A percentile compares a stretch with the other conserved stretches of the same genome.
Evolutionary conservation across 2,329 filamentous ascomycete species (phyloP).

Genomic region (Colletotrichum nymphaeae): DNA sequence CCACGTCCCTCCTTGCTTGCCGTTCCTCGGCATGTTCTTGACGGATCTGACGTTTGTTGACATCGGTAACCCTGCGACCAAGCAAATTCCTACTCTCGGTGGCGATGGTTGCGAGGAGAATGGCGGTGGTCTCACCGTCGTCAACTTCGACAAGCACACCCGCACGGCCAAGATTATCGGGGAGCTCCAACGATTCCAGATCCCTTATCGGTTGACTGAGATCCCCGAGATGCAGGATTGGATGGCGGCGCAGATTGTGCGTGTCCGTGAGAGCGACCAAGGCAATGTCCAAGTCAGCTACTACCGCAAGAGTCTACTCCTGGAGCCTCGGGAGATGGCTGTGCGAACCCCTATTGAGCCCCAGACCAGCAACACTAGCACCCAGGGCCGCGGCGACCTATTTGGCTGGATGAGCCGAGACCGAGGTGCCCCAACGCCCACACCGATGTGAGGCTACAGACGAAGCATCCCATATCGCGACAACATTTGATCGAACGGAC

Average conservation of each 20-base stretch:
- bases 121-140: slow-evolving; percentile 77
- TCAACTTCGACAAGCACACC: slow-evolving; percentile 98
- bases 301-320: slow-evolving; percentile 85
- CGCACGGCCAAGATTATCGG: slow-evolving; percentile 96
- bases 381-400: slow-evolving; percentile 51
- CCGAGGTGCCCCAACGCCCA: slow-evolving; percentile 43
- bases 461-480: not conserved
- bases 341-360: slow-evolving; percentile 46
- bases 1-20: slow-evolving; percentile 90
- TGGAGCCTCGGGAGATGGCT: slow-evolving; percentile 77
- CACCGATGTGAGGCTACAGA: slow-evolving; percentile 12
- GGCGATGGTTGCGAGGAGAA: slow-evolving; percentile 66
- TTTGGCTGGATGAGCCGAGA: slow-evolving; percentile 65
- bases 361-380: slow-evolving; percentile 30
- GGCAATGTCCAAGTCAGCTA: slow-evolving; percentile 70
- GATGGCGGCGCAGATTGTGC: slow-evolving; percentile 84
- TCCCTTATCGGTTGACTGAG: slow-evolving; percentile 86
- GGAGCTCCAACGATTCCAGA: slow-evolving; percentile 95
- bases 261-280: slow-evolving; percentile 73
- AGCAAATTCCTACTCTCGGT: slow-evolving; percentile 71
- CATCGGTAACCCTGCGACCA: slow-evolving; percentile 89
- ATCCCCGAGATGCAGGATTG: slow-evolving; percentile 92
- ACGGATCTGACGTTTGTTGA: slow-evolving; percentile 97
- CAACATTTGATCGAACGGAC: slow-evolving; percentile 1
- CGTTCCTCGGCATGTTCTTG: slow-evolving; percentile 95